phyloP scores from a whole-genome alignment of 2,329 filamentous ascomycete genomes.

The Fusarium ramigenum region DNA sequence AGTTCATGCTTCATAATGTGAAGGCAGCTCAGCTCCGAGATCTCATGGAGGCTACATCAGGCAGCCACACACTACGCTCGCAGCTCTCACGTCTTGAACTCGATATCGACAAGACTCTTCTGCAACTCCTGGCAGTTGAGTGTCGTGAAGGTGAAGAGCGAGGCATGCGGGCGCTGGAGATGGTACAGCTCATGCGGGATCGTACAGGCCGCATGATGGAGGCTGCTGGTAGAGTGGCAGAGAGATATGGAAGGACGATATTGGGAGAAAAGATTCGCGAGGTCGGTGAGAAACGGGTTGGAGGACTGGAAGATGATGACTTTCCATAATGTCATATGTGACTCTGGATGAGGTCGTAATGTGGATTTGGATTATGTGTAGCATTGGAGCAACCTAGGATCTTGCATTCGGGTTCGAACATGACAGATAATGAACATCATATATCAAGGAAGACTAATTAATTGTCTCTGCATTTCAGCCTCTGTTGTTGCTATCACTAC shows the following conservation, averaged over 20 bases:
- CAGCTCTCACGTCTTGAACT: conserved; percentile 78
- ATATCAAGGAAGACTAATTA: neutral
- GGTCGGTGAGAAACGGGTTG: conserved; percentile 75
- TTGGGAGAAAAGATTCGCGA: conserved; percentile 92
- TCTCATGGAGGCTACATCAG: conserved; percentile 72
- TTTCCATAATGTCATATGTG: conserved; percentile 11
- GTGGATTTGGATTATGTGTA: neutral
- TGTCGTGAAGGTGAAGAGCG: conserved; percentile 92
- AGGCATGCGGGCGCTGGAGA: conserved; percentile 93
- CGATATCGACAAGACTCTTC: conserved; percentile 87
- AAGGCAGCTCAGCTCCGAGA: conserved; percentile 80
- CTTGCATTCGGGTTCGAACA: neutral
- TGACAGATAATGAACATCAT: neutral
- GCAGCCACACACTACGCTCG: conserved; percentile 67
- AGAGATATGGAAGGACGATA: conserved; percentile 81
- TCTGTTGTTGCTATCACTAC: too few relatives aligned
- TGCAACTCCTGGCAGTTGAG: conserved; percentile 89
- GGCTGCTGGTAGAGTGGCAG: conserved; percentile 88
- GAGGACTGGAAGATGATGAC: conserved; percentile 69
- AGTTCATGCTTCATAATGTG: conserved; percentile 79
- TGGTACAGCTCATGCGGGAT: conserved; percentile 87
- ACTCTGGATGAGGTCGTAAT: neutral
- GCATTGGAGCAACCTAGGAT: neutral
- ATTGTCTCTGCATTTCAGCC: neutral
- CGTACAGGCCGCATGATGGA: conserved; percentile 89